phyloP scores from a whole-genome alignment of 768 basidiomycete genomes.

The Phlebiopsis gigantea region DNA sequence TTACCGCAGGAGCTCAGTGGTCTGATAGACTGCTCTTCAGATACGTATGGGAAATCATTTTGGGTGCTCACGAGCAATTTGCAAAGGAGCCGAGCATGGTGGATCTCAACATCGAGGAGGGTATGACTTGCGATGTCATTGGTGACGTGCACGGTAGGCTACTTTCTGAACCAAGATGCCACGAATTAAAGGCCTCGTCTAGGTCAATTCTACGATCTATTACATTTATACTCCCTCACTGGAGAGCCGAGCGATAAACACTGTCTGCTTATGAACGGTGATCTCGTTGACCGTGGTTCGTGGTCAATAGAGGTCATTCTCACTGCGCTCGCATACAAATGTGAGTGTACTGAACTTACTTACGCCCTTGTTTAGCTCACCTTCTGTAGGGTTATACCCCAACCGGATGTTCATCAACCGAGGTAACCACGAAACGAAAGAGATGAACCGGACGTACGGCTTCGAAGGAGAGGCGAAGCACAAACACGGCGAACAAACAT shows the following conservation, averaged over 20 bases:
- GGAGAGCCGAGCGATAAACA: constrained; percentile 84
- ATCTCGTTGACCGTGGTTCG: constrained; percentile 96
- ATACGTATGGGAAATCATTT: constrained; percentile 93
- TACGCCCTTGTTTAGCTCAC: not conserved
- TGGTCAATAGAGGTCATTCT: constrained; percentile 94
- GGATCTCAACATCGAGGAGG: constrained; percentile 67
- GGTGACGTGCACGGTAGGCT: constrained; percentile 88
- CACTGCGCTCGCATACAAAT: constrained; percentile 93
- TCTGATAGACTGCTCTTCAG: constrained; percentile 26
- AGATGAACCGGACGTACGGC: constrained; percentile 94
- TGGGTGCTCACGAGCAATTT: constrained; percentile 78
- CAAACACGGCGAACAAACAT: constrained; percentile 93
- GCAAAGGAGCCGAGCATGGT: constrained; percentile 78
- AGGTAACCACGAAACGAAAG: constrained; percentile 95
- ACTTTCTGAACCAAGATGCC: constrained; percentile 1
- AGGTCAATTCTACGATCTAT: constrained; percentile 95
- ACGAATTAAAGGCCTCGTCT: constrained; percentile 6
- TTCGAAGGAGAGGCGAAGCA: constrained; percentile 96
- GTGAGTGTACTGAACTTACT: constrained; percentile 34
- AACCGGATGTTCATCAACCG: constrained; percentile 88
- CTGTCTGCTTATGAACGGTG: constrained; percentile 86
- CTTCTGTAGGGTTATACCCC: constrained; percentile 78
- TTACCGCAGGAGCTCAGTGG: not conserved
- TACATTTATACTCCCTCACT: constrained; percentile 82
- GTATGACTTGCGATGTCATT: constrained; percentile 85